Evolutionary conservation across 2,329 filamentous ascomycete genomes (phyloP).

Genomic region (Botryosphaeria dothidea): DNA sequence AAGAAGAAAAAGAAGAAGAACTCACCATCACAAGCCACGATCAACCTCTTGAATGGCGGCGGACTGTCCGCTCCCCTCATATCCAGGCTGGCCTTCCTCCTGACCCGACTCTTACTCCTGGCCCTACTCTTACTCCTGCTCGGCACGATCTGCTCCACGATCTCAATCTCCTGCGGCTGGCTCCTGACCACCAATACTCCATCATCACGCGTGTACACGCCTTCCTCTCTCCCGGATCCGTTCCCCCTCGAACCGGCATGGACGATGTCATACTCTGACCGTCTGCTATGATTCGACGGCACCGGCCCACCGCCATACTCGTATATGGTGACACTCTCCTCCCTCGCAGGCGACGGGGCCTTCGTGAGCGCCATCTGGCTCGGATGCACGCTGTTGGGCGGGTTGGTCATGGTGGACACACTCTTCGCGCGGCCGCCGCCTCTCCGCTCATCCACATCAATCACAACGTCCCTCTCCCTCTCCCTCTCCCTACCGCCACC

Average conservation of each 20-base stretch:
- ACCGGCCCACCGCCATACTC: background rate
- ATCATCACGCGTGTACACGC: conserved; percentile 12
- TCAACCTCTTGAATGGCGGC: conserved; percentile 34
- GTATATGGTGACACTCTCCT: background rate
- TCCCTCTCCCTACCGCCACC: background rate
- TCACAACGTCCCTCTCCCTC: background rate
- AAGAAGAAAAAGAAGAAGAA: background rate
- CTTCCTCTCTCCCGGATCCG: background rate
- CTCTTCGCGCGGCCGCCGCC: background rate
- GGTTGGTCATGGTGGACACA: background rate
- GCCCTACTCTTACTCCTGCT: background rate
- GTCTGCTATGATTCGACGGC: background rate
- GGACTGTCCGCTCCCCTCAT: conserved; percentile 13
- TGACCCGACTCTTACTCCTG: conserved; percentile 12
- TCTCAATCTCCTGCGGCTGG: conserved; percentile 15
- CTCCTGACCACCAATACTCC: conserved; percentile 9
- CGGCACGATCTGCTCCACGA: conserved; percentile 12
- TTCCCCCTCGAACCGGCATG: background rate
- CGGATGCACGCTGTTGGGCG: background rate
- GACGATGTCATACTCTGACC: background rate
- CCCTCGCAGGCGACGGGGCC: background rate
- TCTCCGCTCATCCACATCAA: background rate
- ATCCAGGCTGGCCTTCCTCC: conserved; percentile 16
- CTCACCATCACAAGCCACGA: conserved; percentile 42
- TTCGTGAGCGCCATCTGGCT: background rate